phyloP scores from a whole-genome alignment of 2,329 filamentous ascomycete genomes.

The Calycina herbarum region DNA sequence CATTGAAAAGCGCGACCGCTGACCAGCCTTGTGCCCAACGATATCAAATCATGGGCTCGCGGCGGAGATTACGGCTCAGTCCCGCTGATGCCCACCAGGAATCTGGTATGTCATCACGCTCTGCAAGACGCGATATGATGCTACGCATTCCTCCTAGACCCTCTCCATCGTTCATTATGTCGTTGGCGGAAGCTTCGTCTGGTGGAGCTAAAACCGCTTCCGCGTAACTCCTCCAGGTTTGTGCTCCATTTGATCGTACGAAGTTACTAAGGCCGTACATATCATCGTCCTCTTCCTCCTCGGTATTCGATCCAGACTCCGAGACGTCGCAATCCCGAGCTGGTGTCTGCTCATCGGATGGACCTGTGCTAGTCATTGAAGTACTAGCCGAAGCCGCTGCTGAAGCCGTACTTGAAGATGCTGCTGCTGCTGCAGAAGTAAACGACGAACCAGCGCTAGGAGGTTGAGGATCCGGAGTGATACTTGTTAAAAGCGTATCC shows the following conservation, averaged over 20 bases:
- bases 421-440: constrained; percentile 35
- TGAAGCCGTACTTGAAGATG: constrained; percentile 29
- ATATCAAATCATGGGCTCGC: constrained; percentile 38
- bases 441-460: constrained; percentile 84
- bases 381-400: constrained; percentile 30
- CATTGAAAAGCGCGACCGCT: background rate
- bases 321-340: constrained; percentile 34
- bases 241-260: constrained; percentile 13
- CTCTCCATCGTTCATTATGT: constrained; percentile 31
- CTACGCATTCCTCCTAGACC: constrained; percentile 64
- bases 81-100: constrained; percentile 78
- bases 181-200: constrained; percentile 35
- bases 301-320: constrained; percentile 30
- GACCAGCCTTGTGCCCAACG: background rate
- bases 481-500: constrained; percentile 77
- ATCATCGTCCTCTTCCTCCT: constrained; percentile 40
- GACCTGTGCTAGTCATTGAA: constrained; percentile 32
- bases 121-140: constrained; percentile 69
- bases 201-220: constrained; percentile 34
- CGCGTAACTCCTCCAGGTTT: constrained; percentile 30
- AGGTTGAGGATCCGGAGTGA: constrained; percentile 78
- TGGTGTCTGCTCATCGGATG: constrained; percentile 20
- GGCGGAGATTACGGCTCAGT: constrained; percentile 58
- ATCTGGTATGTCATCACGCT: constrained; percentile 74
- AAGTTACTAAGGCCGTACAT: constrained; percentile 28